Evolutionary conservation across 352 stramenopile genomes (phyloP).

Genomic region (Pythium coloratum): DNA sequence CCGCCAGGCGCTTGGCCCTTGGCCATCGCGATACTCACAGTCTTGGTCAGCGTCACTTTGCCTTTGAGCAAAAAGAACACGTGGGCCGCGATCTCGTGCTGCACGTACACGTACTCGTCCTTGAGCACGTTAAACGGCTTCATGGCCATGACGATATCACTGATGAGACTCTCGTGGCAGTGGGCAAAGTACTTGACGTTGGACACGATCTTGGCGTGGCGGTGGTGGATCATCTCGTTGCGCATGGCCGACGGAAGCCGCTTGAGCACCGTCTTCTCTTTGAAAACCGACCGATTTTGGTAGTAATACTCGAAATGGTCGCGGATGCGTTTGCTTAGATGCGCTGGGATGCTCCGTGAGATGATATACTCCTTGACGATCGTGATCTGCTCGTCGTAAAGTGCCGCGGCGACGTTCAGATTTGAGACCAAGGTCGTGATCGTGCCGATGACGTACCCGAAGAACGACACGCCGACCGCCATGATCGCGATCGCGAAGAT

Average conservation of each 20-base stretch:
- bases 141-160: slow-evolving; percentile 84
- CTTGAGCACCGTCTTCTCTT: slow-evolving; percentile 64
- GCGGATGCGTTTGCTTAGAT: slow-evolving; percentile 72
- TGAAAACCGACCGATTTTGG: slow-evolving; percentile 82
- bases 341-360: slow-evolving; percentile 67
- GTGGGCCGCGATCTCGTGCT: slow-evolving; percentile 83
- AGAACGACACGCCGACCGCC: slow-evolving; percentile 82
- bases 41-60: slow-evolving; percentile 65
- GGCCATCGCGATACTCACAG: slow-evolving; percentile 36
- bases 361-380: slow-evolving; percentile 88
- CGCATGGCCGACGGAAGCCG: slow-evolving; percentile 70
- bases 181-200: slow-evolving; percentile 71
- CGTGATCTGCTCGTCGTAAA: slow-evolving; percentile 80
- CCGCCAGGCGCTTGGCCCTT: slow-evolving; percentile 23
- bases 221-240: slow-evolving; percentile 86
- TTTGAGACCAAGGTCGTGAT: slow-evolving; percentile 84
- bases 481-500: slow-evolving; percentile 77
- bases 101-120: slow-evolving; percentile 76
- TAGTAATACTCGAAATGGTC: slow-evolving; percentile 88
- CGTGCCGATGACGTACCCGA: slow-evolving; percentile 85
- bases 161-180: slow-evolving; percentile 80
- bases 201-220: slow-evolving; percentile 66
- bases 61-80: slow-evolving; percentile 85
- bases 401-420: slow-evolving; percentile 63
- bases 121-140: slow-evolving; percentile 71